Conservation (phyloP, 371 early-diverging fungal species). For the Smittium culicis region DNA sequence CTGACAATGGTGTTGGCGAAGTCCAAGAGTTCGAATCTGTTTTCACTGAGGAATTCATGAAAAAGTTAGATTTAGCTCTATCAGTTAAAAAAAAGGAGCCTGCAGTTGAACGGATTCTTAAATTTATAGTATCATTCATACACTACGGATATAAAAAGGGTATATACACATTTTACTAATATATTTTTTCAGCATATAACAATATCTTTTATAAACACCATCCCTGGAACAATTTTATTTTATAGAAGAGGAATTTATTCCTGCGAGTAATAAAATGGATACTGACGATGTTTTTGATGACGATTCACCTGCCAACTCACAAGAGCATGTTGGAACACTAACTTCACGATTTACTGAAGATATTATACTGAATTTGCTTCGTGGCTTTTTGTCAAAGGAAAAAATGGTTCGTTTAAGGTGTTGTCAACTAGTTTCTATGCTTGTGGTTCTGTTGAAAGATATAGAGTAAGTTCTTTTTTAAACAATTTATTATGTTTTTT, state of each 20-base stretch:
- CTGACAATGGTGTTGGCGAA: slow-evolving; percentile 7
- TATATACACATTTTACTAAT: slow-evolving; percentile 22
- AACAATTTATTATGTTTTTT: neutral
- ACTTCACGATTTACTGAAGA: slow-evolving; percentile 56
- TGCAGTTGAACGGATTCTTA: slow-evolving; percentile 53
- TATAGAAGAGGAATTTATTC: slow-evolving; percentile 24
- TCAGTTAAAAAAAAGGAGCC: slow-evolving; percentile 54
- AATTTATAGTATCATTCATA: slow-evolving; percentile 61
- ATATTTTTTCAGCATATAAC: slow-evolving; percentile 4
- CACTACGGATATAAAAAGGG: slow-evolving; percentile 48
- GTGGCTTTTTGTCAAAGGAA: slow-evolving; percentile 58
- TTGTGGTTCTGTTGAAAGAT: slow-evolving; percentile 58
- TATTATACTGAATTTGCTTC: slow-evolving; percentile 49
- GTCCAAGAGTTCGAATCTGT: slow-evolving; percentile 30
- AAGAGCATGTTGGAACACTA: slow-evolving; percentile 39
- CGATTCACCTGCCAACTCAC: slow-evolving; percentile 13
- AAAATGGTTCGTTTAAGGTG: slow-evolving; percentile 59
- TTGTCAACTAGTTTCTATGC: slow-evolving; percentile 62
- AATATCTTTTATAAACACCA: too few relatives aligned
- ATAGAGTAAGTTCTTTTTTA: slow-evolving; percentile 36
- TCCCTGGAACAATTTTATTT: too few relatives aligned
- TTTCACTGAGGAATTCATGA: slow-evolving; percentile 51
- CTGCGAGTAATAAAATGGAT: slow-evolving; percentile 15
- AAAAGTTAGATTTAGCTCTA: slow-evolving; percentile 57
- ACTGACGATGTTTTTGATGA: slow-evolving; percentile 20